A percentile compares a stretch with the other conserved stretches of the same genome.
Evolutionary conservation across 2,329 filamentous ascomycete species (phyloP).

Genomic region (Cryphonectria radicalis): DNA sequence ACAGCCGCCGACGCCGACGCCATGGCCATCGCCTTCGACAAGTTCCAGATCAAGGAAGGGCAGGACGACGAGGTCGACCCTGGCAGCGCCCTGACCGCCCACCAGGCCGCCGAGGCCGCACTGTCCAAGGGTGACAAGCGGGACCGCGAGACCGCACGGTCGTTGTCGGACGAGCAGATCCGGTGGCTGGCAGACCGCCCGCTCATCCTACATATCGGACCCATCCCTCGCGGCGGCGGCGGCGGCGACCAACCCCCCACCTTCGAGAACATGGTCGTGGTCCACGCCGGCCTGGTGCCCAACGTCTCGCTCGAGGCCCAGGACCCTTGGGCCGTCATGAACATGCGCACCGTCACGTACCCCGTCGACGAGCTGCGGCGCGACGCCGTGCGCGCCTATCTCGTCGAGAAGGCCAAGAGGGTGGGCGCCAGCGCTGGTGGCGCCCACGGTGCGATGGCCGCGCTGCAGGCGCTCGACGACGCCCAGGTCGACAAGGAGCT

Average conservation of each 20-base stretch:
- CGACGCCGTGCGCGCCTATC: constrained; percentile 37
- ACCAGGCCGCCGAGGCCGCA: constrained; percentile 24
- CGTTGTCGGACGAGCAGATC: constrained; percentile 61
- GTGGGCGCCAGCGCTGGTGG: constrained; percentile 30
- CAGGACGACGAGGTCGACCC: constrained; percentile 6
- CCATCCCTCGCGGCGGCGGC: constrained; percentile 47
- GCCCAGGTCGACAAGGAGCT: constrained; percentile 32
- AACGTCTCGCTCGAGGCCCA: constrained; percentile 71
- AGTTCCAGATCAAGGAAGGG: constrained; percentile 35
- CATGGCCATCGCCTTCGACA: constrained; percentile 21
- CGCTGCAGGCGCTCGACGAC: constrained; percentile 28
- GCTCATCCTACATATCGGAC: constrained; percentile 76
- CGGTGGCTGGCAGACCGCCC: constrained; percentile 73
- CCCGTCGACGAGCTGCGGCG: constrained; percentile 58
- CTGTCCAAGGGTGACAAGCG: constrained; percentile 42
- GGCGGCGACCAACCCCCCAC: constrained; percentile 10
- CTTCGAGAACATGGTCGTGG: constrained; percentile 69
- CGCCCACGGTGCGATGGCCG: constrained; percentile 26
- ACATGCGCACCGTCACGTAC: constrained; percentile 79
- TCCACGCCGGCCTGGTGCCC: constrained; percentile 85
- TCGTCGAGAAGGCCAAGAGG: constrained; percentile 41
- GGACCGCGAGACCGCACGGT: constrained; percentile 61
- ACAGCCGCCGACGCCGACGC: neutral
- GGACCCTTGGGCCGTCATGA: constrained; percentile 84
- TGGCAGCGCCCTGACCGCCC: constrained; percentile 31